Percentiles rank a stretch among this genome's conserved stretches.
Evolutionary conservation across 2,329 filamentous ascomycete species (phyloP).

Genomic region (Aspergillus ochraceus): DNA sequence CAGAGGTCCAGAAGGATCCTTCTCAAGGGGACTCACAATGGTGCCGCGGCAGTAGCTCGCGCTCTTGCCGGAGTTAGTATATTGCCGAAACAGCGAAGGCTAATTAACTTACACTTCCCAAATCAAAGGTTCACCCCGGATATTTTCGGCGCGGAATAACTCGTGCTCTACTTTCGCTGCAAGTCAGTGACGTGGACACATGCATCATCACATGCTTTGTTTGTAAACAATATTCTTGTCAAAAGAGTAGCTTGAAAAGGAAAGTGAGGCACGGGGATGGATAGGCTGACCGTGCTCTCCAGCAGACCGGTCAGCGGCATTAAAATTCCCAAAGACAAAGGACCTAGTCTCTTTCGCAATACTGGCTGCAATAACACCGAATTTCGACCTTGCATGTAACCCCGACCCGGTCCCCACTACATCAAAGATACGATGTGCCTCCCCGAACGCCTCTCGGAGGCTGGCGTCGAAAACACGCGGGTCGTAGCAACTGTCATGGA

Average conservation of each 20-base stretch:
- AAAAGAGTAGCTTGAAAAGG: background rate
- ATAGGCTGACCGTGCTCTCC: slow-evolving; percentile 4
- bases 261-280: background rate
- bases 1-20: background rate
- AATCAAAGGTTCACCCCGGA: slow-evolving; percentile 10
- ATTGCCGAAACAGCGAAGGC: background rate
- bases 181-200: background rate
- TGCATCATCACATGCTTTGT: background rate
- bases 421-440: slow-evolving; percentile 18
- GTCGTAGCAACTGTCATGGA: slow-evolving; percentile 24
- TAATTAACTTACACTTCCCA: slow-evolving; percentile 15
- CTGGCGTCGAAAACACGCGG: slow-evolving; percentile 16
- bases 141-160: slow-evolving; percentile 11
- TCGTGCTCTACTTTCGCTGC: slow-evolving; percentile 11
- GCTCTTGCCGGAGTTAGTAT: slow-evolving; percentile 9
- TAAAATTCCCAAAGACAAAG: slow-evolving; percentile 24
- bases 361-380: slow-evolving; percentile 18
- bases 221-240: background rate
- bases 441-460: slow-evolving; percentile 17
- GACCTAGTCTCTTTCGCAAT: slow-evolving; percentile 20
- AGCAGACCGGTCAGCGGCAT: slow-evolving; percentile 6
- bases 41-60: slow-evolving; percentile 20
- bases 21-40: slow-evolving; percentile 12
- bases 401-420: background rate
- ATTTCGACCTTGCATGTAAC: slow-evolving; percentile 9